Base-by-base conservation (phyloP, 495 filamentous ascomycete species). In the Elasticomyces elasticus region DNA sequence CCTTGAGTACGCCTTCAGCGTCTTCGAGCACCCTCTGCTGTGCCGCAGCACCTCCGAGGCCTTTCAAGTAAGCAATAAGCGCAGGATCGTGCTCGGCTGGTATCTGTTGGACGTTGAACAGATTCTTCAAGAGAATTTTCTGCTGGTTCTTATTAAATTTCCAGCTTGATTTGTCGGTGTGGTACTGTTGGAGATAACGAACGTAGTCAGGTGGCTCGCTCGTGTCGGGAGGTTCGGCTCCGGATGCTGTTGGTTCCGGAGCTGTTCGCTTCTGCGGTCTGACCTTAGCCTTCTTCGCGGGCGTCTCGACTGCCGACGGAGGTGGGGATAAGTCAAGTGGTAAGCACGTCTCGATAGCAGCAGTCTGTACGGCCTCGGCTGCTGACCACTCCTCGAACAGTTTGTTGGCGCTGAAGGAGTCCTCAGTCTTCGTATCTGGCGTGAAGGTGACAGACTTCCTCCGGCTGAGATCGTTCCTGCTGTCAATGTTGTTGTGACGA, bases 101-200 rank as follows among this genome's bases (percentile, higher is more conserved):
- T 17, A 94, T 77, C 31, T 72, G 72, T 45, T 80, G 72, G 43
- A 80, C 65, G 52, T 85, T 80, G 62, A 90, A 86, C 22, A 86
- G 67, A 64, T 92, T 80, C 70, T 89, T 90, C 66, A 95, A 78
- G 15, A 95, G 69, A 51, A 84, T 78, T 15, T 80, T 85, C 70
- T 94, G 87, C 64, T 85, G 78, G 51, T 83, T 84, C 72, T 95
- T 95, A 72, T 90, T 90, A 72, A 95, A 95, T 68, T 94, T 95
- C 89, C 89, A 95, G 33, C 69, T 72, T 0, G 74, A 67, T 40
- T 78, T 81, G 43, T 79, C 73, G 40, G 75, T 77, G 65, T 83
- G 71, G 76, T 86, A 90, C 64, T 76, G 75, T 23, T 72, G 75
- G 20, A 95, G 74, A 66, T 95, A 95, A 20, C 69, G 72, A 33